Percentiles rank a stretch among this genome's conserved stretches.
Conservation (phyloP, 495 filamentous ascomycete genomes). For the Neohortaea acidophila region DNA sequence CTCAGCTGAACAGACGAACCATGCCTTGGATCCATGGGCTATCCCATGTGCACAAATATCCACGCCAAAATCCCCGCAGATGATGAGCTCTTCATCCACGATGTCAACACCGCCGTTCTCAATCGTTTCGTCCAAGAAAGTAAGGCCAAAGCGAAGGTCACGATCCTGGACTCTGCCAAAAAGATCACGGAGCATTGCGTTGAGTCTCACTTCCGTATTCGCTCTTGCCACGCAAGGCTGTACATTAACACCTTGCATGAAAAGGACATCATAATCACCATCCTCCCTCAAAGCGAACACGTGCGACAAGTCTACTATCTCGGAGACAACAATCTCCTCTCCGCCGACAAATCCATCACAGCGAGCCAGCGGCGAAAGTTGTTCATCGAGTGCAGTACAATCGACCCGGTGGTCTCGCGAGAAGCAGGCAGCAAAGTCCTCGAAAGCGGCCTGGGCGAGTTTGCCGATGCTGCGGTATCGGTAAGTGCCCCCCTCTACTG, state of each 20-base stretch:
- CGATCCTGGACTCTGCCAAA: constrained; percentile 19
- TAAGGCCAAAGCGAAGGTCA: constrained; percentile 19
- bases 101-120: constrained; percentile 27
- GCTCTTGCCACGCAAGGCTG: background rate
- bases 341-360: background rate
- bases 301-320: constrained; percentile 1
- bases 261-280: constrained; percentile 8
- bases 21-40: background rate
- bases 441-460: constrained; percentile 15
- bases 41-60: constrained; percentile 21
- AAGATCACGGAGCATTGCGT: constrained; percentile 30
- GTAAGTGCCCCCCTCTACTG: constrained; percentile 6
- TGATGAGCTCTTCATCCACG: constrained; percentile 29
- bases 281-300: constrained; percentile 3
- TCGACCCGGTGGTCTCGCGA: constrained; percentile 15
- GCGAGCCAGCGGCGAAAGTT: background rate
- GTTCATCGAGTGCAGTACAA: constrained; percentile 22
- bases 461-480: constrained; percentile 30
- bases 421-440: constrained; percentile 7
- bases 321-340: background rate
- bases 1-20: background rate
- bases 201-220: constrained; percentile 13
- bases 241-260: constrained; percentile 12
- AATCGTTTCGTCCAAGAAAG: constrained; percentile 17
- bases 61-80: constrained; percentile 24